Percentiles rank a stretch among this genome's conserved stretches.
These are phyloP conservation scores for Talaromyces sp. DNA, from an alignment of 2,329 filamentous ascomycete genomes.

Conservation along the genomic window DNA sequence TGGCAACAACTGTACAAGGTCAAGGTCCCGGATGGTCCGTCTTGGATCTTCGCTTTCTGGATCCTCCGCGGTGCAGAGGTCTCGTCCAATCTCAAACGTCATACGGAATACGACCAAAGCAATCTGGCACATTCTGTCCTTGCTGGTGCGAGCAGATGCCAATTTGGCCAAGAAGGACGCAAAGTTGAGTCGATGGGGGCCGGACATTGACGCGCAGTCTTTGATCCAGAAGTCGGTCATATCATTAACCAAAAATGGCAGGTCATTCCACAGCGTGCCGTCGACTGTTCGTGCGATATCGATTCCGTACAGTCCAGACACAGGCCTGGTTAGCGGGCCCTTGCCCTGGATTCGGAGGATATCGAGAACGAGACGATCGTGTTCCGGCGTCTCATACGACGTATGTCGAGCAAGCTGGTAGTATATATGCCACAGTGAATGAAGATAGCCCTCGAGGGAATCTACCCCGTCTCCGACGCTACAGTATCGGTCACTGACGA, in stretches of 20 bases:
- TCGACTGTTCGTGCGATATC: conserved; percentile 19
- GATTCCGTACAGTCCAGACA: conserved; percentile 11
- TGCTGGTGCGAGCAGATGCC: conserved; percentile 16
- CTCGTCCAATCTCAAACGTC: conserved; percentile 13
- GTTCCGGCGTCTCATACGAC: conserved; percentile 13
- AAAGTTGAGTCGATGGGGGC: conserved; percentile 15
- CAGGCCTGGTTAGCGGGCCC: conserved; percentile 14
- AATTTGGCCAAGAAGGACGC: conserved; percentile 19
- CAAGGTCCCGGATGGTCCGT: conserved; percentile 4
- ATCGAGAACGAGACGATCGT: conserved; percentile 18
- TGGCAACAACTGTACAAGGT: conserved; percentile 7
- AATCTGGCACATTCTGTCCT: conserved; percentile 17
- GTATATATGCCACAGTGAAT: conserved; percentile 19
- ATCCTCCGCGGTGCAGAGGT: conserved; percentile 12
- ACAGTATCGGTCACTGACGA: conserved; percentile 12
- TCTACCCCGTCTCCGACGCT: conserved; percentile 14
- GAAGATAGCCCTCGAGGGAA: conserved; percentile 13
- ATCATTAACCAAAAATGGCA: conserved; percentile 17
- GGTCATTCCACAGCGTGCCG: conserved; percentile 20
- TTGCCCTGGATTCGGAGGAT: conserved; percentile 18
- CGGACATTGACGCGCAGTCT: conserved; percentile 13
- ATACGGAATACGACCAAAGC: conserved; percentile 15
- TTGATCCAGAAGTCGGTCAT: conserved; percentile 19
- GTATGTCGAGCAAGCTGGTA: conserved; percentile 15
- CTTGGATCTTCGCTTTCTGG: conserved; percentile 14